Conservation (phyloP, 495 filamentous ascomycete genomes). For the Trichoderma reesei region DNA sequence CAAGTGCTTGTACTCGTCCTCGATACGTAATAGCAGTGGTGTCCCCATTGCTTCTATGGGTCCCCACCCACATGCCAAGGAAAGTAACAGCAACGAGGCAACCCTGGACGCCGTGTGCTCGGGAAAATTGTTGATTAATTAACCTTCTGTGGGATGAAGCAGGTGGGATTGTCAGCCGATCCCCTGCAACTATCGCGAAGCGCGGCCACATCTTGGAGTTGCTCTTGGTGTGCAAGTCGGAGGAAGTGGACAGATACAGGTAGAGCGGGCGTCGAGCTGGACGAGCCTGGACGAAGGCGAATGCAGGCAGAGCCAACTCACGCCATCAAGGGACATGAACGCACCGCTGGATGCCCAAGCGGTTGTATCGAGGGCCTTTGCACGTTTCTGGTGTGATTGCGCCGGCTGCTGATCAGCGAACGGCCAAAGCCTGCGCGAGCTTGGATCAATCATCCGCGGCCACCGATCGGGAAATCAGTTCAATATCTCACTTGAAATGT, state of each 20-base stretch:
- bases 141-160: not conserved
- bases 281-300: not conserved
- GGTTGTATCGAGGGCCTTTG: not conserved
- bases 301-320: not conserved
- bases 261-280: not conserved
- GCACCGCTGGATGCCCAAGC: not conserved
- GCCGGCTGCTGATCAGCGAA: not conserved
- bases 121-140: conserved; percentile 4
- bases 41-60: not conserved
- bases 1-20: too few relatives aligned
- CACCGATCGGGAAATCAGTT: not conserved
- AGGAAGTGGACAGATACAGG: not conserved
- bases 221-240: not conserved
- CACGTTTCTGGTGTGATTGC: not conserved
- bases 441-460: not conserved
- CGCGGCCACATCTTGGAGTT: not conserved
- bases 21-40: too few relatives aligned
- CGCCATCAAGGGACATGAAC: not conserved
- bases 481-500: conserved; percentile 7
- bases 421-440: not conserved
- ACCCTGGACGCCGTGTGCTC: not conserved
- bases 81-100: not conserved
- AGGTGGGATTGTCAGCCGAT: conserved; percentile 7
- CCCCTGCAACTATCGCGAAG: not conserved
- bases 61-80: not conserved